phyloP scores from a whole-genome alignment of 2,329 filamentous ascomycete species.

The Colletotrichum sublineola region DNA sequence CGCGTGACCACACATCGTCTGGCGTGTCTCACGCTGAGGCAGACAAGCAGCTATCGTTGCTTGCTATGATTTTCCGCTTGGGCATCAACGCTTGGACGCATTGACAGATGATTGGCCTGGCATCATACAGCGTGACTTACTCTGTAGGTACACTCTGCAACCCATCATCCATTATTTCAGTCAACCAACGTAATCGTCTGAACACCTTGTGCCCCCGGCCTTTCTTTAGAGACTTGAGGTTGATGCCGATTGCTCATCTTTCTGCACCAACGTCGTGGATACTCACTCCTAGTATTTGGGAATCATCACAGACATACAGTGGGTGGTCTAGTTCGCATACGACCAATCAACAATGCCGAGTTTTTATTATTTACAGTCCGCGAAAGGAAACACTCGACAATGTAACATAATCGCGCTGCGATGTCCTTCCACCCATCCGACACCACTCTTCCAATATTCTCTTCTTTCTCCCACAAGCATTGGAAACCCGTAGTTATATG shows the following conservation, averaged over 20 bases:
- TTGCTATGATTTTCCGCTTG: background rate
- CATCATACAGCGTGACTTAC: background rate
- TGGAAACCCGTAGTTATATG: background rate
- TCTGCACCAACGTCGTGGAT: background rate
- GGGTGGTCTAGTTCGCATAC: background rate
- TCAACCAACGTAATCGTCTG: background rate
- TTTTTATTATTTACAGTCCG: background rate
- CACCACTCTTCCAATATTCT: background rate
- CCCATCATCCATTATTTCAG: too few species aligned
- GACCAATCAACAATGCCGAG: background rate
- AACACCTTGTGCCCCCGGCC: background rate
- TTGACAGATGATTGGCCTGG: background rate
- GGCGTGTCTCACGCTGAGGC: background rate
- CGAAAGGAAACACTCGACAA: background rate
- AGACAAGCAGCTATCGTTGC: background rate
- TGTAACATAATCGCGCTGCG: too few species aligned
- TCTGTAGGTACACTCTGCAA: background rate
- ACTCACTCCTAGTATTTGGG: background rate
- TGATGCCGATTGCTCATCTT: background rate
- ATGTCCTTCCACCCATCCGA: background rate
- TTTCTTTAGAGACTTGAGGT: background rate
- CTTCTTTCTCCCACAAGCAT: background rate
- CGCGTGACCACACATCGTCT: background rate
- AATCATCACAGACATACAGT: background rate
- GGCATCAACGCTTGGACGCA: constrained; percentile 6